phyloP scores from a whole-genome alignment of 176 grass and related monocot species.

The Secale cereale region DNA sequence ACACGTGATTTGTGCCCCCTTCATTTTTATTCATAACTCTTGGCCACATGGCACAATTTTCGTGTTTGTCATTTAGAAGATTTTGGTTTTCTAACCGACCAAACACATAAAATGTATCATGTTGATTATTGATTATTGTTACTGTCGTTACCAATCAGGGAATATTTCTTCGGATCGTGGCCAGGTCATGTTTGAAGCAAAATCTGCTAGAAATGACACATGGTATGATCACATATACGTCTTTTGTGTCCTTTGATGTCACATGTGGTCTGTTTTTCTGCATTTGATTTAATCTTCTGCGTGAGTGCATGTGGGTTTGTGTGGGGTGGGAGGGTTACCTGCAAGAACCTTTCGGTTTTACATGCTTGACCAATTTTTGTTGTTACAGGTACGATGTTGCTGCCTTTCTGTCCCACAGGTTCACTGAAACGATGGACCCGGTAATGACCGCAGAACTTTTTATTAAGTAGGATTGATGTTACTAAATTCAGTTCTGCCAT shows the following conservation, averaged over 20 bases:
- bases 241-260: not conserved
- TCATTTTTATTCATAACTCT: not conserved
- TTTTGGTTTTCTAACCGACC: not conserved
- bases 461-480: not conserved
- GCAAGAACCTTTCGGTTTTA: not conserved
- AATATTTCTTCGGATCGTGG: slow-evolving; percentile 42
- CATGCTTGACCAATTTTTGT: not conserved
- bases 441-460: slow-evolving; percentile 27
- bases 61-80: not conserved
- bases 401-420: slow-evolving; percentile 58
- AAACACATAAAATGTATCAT: not conserved
- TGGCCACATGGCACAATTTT: not conserved
- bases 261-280: not conserved
- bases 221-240: slow-evolving; percentile 40
- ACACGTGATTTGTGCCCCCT: not conserved
- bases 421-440: slow-evolving; percentile 57
- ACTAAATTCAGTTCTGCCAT: not conserved
- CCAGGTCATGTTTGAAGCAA: slow-evolving; percentile 68
- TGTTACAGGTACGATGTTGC: slow-evolving; percentile 78
- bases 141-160: slow-evolving; percentile 26
- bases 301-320: not conserved
- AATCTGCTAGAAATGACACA: slow-evolving; percentile 71
- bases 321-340: not conserved
- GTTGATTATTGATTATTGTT: not conserved
- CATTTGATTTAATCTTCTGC: not conserved